Evolutionary conservation across 257 asterid species (phyloP).

Genomic region (Mentha longifolia): DNA sequence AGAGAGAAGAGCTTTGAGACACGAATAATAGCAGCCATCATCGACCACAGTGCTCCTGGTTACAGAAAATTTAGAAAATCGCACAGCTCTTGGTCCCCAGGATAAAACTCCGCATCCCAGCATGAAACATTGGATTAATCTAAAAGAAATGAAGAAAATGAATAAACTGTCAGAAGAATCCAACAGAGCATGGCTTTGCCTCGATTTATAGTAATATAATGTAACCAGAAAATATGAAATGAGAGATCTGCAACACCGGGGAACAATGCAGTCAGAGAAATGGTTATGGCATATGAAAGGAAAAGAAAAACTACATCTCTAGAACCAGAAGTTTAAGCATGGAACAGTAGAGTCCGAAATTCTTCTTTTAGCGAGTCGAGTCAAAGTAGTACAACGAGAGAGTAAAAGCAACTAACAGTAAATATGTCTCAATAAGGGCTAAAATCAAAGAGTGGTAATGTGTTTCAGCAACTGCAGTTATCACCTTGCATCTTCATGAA

Average conservation of each 20-base stretch:
- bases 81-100: slow-evolving; percentile 8
- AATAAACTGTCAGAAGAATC: slow-evolving; percentile 20
- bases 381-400: neutral
- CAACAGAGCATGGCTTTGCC: neutral
- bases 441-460: neutral
- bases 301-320: slow-evolving; percentile 13
- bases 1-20: slow-evolving; percentile 22
- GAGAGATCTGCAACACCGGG: neutral
- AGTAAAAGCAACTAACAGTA: neutral
- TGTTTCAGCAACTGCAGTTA: neutral
- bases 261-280: neutral
- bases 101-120: slow-evolving; percentile 29
- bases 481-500: neutral
- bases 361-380: slow-evolving; percentile 26
- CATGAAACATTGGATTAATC: slow-evolving; percentile 37
- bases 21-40: slow-evolving; percentile 17
- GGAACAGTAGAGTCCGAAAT: slow-evolving; percentile 6
- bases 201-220: neutral
- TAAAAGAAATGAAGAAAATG: slow-evolving; percentile 32
- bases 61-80: slow-evolving; percentile 43
- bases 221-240: slow-evolving; percentile 1
- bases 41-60: slow-evolving; percentile 44
- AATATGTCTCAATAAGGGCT: neutral
- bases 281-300: neutral
- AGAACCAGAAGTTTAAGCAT: slow-evolving; percentile 23